Conservation (phyloP, 352 stramenopile genomes). For the Phytophthora pistaciae region DNA sequence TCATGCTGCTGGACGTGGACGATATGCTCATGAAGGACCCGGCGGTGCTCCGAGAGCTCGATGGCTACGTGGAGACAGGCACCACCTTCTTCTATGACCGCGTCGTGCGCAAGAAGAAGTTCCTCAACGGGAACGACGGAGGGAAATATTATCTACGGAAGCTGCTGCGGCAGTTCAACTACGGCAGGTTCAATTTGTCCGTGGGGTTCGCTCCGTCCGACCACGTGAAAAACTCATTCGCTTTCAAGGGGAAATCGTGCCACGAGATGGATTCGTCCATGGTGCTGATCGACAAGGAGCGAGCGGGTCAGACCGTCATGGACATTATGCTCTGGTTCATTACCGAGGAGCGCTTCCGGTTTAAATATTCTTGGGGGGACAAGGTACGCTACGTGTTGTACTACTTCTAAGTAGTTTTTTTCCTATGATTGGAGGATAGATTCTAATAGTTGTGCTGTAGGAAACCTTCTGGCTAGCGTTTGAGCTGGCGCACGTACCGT, state of each 20-base stretch:
- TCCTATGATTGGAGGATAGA: neutral
- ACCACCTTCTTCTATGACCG: conserved; percentile 79
- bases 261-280: conserved; percentile 79
- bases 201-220: conserved; percentile 29
- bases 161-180: conserved; percentile 56
- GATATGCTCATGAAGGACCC: conserved; percentile 59
- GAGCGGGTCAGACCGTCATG: conserved; percentile 36
- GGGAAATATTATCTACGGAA: conserved; percentile 45
- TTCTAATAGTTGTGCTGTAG: neutral
- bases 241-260: conserved; percentile 47
- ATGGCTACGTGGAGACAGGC: conserved; percentile 52
- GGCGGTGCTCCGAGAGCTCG: conserved; percentile 39
- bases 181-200: conserved; percentile 45
- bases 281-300: conserved; percentile 55
- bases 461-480: conserved; percentile 57
- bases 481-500: conserved; percentile 40
- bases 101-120: conserved; percentile 50
- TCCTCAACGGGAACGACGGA: conserved; percentile 46
- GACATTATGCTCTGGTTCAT: conserved; percentile 50
- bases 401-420: neutral
- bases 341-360: conserved; percentile 38
- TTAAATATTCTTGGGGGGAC: conserved; percentile 49
- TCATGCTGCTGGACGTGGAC: conserved; percentile 60
- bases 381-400: conserved; percentile 16
- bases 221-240: conserved; percentile 50